A percentile compares a stretch with the other conserved stretches of the same genome.
Evolutionary conservation across 108 stramenopile genomes (phyloP).

Genomic region (Nitzschia putrida): DNA sequence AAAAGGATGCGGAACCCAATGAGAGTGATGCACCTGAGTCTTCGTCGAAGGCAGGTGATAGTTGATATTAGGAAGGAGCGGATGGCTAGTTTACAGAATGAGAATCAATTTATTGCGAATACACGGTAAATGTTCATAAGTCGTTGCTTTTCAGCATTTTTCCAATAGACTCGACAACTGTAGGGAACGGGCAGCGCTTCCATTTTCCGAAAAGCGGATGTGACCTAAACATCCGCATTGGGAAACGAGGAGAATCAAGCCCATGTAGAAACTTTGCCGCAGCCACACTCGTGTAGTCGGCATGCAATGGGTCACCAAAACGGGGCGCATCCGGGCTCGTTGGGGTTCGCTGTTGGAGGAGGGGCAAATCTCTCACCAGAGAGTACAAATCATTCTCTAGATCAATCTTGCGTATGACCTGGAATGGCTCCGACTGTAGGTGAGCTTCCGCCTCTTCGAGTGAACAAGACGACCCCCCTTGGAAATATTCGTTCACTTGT

Average conservation of each 20-base stretch:
- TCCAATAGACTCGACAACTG: slow-evolving; percentile 23
- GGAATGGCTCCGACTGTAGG: slow-evolving; percentile 11
- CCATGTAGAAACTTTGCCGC: slow-evolving; percentile 81
- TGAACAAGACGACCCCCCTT: slow-evolving; percentile 17
- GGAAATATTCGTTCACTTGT: slow-evolving; percentile 55
- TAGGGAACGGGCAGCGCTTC: slow-evolving; percentile 31
- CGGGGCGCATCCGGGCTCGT: slow-evolving; percentile 10
- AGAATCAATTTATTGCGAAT: neutral
- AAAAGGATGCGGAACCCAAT: too few relatives aligned
- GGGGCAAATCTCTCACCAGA: slow-evolving; percentile 43
- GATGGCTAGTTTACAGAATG: neutral
- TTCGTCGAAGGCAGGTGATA: too few relatives aligned
- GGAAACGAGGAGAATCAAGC: slow-evolving; percentile 61
- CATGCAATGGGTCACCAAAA: slow-evolving; percentile 31
- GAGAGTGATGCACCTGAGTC: too few relatives aligned
- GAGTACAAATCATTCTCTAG: slow-evolving; percentile 43
- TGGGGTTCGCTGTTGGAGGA: slow-evolving; percentile 26
- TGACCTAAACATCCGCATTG: slow-evolving; percentile 43
- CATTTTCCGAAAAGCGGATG: slow-evolving; percentile 78
- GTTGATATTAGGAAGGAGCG: too few relatives aligned
- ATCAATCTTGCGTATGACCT: slow-evolving; percentile 22
- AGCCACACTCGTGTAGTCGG: slow-evolving; percentile 69
- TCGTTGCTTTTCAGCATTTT: neutral
- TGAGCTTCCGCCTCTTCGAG: slow-evolving; percentile 7
- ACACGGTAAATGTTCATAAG: too few relatives aligned